Conservation (phyloP, 2,329 filamentous ascomycete species). For the Dothiorella sarmentorum region DNA sequence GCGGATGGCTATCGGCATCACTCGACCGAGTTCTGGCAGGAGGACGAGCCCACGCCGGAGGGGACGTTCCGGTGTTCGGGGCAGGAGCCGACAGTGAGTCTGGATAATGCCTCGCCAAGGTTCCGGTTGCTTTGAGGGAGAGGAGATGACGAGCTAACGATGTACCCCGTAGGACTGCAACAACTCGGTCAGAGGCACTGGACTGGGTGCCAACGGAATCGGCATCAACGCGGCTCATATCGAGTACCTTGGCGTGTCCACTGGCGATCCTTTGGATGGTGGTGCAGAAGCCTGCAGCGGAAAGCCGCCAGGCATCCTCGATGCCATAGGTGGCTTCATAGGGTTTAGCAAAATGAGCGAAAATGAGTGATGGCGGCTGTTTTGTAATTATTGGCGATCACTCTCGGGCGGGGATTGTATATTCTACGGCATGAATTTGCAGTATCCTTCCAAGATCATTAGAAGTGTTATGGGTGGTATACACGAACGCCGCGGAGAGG, state of each 20-base stretch:
- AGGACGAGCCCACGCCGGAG: background rate
- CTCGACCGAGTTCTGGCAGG: constrained; percentile 16
- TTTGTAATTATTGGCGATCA: too few species aligned
- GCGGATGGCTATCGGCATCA: constrained; percentile 9
- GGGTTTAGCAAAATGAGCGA: background rate
- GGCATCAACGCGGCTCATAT: constrained; percentile 6
- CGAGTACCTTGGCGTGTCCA: background rate
- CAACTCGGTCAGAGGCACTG: background rate
- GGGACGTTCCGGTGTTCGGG: background rate
- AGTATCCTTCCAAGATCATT: too few species aligned
- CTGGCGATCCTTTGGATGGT: background rate
- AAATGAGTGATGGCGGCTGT: background rate
- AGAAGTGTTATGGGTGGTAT: too few species aligned
- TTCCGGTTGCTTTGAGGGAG: too few species aligned
- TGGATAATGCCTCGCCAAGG: too few species aligned
- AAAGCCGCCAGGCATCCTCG: background rate
- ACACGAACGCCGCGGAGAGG: too few species aligned
- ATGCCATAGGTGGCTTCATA: background rate
- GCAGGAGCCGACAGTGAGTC: background rate
- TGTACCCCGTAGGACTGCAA: background rate
- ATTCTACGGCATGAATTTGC: too few species aligned
- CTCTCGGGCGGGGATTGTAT: too few species aligned
- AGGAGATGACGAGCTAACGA: background rate
- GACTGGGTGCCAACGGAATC: background rate
- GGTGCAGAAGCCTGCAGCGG: background rate